A percentile compares a stretch with the other conserved stretches of the same genome.
phyloP scores from a whole-genome alignment of 768 basidiomycete species.

The Phaeolepiota aurea region DNA sequence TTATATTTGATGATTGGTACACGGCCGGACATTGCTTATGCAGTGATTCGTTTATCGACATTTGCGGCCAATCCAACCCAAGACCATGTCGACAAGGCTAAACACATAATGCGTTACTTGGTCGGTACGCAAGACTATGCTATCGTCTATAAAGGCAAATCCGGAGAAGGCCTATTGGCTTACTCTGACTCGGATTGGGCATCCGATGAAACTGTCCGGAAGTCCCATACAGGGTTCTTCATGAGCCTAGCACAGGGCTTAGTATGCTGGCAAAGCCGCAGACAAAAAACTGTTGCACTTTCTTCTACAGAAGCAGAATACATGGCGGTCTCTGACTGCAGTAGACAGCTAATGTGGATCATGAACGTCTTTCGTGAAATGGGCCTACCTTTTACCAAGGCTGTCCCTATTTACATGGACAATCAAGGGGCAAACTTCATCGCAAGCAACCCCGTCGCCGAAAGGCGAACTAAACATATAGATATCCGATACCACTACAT shows the following conservation, averaged over 20 bases:
- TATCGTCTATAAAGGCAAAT: constrained; percentile 4
- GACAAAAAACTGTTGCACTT: constrained; percentile 22
- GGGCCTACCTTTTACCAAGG: constrained; percentile 3
- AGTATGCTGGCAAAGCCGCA: constrained; percentile 23
- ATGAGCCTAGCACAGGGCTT: constrained; percentile 19
- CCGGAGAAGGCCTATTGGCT: neutral
- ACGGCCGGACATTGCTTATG: neutral
- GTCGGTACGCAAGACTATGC: constrained; percentile 9
- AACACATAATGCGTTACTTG: constrained; percentile 14
- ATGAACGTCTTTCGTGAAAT: constrained; percentile 14
- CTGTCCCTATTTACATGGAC: constrained; percentile 12
- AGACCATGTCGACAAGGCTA: constrained; percentile 10
- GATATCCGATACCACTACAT: constrained; percentile 15
- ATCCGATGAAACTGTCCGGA: constrained; percentile 16
- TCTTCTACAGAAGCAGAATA: constrained; percentile 31
- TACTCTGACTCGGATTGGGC: constrained; percentile 11
- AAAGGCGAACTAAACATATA: constrained; percentile 19
- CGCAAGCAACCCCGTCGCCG: constrained; percentile 12
- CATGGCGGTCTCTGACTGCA: constrained; percentile 17
- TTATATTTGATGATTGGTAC: neutral
- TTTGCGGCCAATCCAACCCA: constrained; percentile 16
- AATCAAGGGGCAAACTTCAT: constrained; percentile 17
- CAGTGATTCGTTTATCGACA: constrained; percentile 7
- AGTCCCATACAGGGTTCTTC: constrained; percentile 23
- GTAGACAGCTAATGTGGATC: constrained; percentile 19